phyloP scores from a whole-genome alignment of 176 grass and related monocot species.

The Oryza punctata region DNA sequence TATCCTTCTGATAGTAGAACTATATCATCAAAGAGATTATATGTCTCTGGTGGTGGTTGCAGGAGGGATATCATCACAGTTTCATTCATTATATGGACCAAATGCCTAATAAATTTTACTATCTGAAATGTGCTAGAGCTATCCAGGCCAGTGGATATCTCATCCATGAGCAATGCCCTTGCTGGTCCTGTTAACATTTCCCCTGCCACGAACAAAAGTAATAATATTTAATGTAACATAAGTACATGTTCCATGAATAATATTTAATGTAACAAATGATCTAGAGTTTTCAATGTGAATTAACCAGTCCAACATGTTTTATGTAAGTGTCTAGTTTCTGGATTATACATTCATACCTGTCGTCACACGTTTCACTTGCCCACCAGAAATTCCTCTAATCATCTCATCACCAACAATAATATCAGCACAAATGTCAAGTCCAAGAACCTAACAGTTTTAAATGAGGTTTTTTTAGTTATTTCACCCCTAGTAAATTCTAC shows the following conservation, averaged over 20 bases:
- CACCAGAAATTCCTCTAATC: constrained; percentile 76
- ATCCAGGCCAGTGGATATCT: constrained; percentile 69
- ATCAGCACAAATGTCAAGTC: constrained; percentile 64
- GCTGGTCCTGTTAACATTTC: constrained; percentile 62
- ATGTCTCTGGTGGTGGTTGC: constrained; percentile 75
- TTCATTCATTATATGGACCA: constrained; percentile 42
- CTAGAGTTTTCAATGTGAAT: no score
- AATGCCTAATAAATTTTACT: constrained; percentile 43
- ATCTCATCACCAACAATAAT: constrained; percentile 72
- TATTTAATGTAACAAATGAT: no score
- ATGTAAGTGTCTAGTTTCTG: no score
- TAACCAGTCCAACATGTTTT: no score
- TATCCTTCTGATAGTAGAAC: constrained; percentile 65
- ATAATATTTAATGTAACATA: neutral
- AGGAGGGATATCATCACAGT: constrained; percentile 51
- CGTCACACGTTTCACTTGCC: constrained; percentile 65
- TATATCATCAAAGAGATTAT: constrained; percentile 69
- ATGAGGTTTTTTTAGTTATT: no score
- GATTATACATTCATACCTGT: constrained; percentile 43
- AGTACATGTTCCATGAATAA: no score
- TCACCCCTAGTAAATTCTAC: no score
- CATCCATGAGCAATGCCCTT: constrained; percentile 67
- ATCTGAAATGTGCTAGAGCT: constrained; percentile 73
- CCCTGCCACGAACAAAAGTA: constrained; percentile 20
- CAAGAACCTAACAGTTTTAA: constrained; percentile 41